These are phyloP conservation scores for Pseudozyma sp. DNA, from an alignment of 1,284 basidiomycete genomes.

Conservation along the genomic window DNA sequence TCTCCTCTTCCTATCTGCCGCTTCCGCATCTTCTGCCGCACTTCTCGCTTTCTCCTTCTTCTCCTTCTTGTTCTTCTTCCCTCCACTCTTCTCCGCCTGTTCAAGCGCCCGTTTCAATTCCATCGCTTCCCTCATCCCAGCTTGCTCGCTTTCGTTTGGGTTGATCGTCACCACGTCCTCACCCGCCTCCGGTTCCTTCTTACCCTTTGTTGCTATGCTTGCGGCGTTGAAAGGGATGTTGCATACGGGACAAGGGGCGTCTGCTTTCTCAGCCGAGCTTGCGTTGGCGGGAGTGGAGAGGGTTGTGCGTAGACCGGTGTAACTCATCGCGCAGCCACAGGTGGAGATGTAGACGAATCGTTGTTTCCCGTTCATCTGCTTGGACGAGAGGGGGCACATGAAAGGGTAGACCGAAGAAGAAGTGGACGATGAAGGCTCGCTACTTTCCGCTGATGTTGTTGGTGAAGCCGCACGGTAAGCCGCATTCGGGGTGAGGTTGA, in stretches of 20 bases:
- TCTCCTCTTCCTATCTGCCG: conserved; percentile 15
- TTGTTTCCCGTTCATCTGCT: conserved; percentile 63
- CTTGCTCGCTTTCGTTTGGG: conserved; percentile 36
- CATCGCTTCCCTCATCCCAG: conserved; percentile 47
- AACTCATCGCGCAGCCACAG: conserved; percentile 63
- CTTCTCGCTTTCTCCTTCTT: neutral
- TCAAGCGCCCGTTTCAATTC: conserved; percentile 22
- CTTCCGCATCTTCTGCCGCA: neutral
- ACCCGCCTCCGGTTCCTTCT: conserved; percentile 12
- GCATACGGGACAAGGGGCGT: conserved; percentile 53
- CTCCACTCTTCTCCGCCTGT: neutral
- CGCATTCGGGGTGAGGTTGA: conserved; percentile 48
- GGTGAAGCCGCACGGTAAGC: conserved; percentile 41
- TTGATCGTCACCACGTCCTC: conserved; percentile 56
- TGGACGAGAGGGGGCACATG: conserved; percentile 62
- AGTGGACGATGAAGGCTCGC: neutral
- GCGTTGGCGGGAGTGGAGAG: conserved; percentile 7
- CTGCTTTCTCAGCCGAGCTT: neutral
- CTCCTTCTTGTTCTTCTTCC: conserved; percentile 1
- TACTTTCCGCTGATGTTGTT: neutral
- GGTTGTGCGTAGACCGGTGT: conserved; percentile 49
- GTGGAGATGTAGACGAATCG: conserved; percentile 59
- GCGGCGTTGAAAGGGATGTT: conserved; percentile 41
- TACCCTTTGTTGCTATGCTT: conserved; percentile 28
- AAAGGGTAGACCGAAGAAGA: conserved; percentile 44